Percentiles rank a stretch among this genome's conserved stretches.
These are phyloP conservation scores for Saxophila tyrrhenica DNA, from an alignment of 495 filamentous ascomycete genomes.

Conservation along the genomic window DNA sequence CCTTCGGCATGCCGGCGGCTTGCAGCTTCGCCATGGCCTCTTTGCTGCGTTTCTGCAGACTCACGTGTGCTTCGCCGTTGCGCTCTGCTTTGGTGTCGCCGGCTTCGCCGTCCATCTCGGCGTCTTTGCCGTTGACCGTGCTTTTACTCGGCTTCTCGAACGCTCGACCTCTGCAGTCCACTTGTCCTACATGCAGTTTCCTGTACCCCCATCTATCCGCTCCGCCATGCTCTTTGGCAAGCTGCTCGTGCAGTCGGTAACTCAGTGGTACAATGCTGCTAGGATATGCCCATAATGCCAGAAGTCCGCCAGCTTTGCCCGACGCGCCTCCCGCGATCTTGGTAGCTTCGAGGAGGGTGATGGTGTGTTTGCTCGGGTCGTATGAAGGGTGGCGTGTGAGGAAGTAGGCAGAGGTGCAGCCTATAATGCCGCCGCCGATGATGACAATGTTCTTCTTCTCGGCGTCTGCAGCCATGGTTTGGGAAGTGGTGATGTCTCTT, in stretches of 20 bases:
- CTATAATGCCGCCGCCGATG: conserved; percentile 86
- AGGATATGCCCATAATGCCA: conserved; percentile 91
- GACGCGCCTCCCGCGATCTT: conserved; percentile 84
- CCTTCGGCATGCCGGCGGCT: conserved; percentile 55
- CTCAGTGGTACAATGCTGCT: conserved; percentile 73
- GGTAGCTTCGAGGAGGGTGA: conserved; percentile 83
- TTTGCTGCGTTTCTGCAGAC: conserved; percentile 62
- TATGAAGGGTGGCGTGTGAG: conserved; percentile 80
- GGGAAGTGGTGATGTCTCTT: background rate
- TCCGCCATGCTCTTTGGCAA: conserved; percentile 78
- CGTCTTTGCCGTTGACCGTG: conserved; percentile 22
- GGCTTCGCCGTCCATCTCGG: conserved; percentile 25
- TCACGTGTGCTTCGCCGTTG: conserved; percentile 30
- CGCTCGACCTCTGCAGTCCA: conserved; percentile 46
- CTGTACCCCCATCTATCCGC: conserved; percentile 81
- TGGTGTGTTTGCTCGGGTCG: conserved; percentile 58
- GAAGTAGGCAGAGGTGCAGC: conserved; percentile 87
- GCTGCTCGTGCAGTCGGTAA: conserved; percentile 68
- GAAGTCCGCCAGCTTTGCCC: conserved; percentile 86
- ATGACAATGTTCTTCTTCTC: conserved; percentile 20
- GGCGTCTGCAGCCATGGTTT: conserved; percentile 13
- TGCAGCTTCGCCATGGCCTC: conserved; percentile 48
- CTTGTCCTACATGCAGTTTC: conserved; percentile 60
- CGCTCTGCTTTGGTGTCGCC: conserved; percentile 1
- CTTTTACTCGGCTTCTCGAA: conserved; percentile 29